Percentiles rank a stretch among this genome's conserved stretches.
phyloP scores from a whole-genome alignment of 345 rosid genomes.

The Iberis pinnata region DNA sequence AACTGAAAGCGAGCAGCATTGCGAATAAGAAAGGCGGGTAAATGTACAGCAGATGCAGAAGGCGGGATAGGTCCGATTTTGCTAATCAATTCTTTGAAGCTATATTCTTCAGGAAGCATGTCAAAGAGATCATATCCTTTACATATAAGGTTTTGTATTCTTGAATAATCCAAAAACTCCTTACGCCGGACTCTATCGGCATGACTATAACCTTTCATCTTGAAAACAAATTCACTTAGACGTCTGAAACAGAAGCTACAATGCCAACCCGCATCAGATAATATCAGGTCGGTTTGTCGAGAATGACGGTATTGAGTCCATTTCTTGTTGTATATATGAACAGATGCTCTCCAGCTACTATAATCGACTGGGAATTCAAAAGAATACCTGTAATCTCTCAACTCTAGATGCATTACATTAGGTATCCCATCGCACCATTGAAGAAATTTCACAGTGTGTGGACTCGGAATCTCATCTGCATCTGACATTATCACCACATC shows the following conservation, averaged over 20 bases:
- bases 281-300: constrained; percentile 49
- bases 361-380: constrained; percentile 87
- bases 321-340: constrained; percentile 39
- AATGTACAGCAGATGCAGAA: constrained; percentile 86
- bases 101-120: constrained; percentile 87
- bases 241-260: constrained; percentile 80
- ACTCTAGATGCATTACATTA: constrained; percentile 55
- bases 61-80: constrained; percentile 67
- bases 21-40: constrained; percentile 73
- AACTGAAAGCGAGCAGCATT: constrained; percentile 68
- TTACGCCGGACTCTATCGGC: constrained; percentile 63
- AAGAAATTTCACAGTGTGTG: constrained; percentile 57
- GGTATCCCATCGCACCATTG: constrained; percentile 88
- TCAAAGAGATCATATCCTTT: constrained; percentile 68
- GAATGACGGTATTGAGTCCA: constrained; percentile 70
- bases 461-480: constrained; percentile 84
- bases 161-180: constrained; percentile 40
- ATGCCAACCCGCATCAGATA: constrained; percentile 94
- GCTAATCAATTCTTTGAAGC: constrained; percentile 68
- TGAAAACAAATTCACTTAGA: constrained; percentile 59
- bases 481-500: constrained; percentile 78
- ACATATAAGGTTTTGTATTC: constrained; percentile 68
- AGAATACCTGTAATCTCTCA: constrained; percentile 76
- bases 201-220: constrained; percentile 93
- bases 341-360: constrained; percentile 76